Percentiles rank a stretch among this genome's conserved stretches.
These are phyloP conservation scores for Fusarium secorum DNA, from an alignment of 2,329 filamentous ascomycete genomes.

Conservation along the genomic window DNA sequence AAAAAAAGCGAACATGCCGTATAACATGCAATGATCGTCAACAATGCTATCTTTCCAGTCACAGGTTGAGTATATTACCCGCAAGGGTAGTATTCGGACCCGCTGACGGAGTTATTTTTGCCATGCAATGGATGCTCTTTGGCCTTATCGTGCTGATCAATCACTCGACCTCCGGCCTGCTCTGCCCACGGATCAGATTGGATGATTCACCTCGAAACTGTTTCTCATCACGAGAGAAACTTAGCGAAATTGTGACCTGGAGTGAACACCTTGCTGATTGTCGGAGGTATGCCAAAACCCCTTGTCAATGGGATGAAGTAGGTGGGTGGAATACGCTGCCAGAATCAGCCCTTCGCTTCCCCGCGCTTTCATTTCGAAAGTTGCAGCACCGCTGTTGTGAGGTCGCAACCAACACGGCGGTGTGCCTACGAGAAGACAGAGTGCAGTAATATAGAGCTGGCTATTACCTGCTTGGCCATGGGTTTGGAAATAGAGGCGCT, in stretches of 20 bases:
- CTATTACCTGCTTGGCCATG: conserved; percentile 23
- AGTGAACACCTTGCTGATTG: not conserved
- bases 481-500: conserved; percentile 27
- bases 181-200: not conserved
- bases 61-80: conserved; percentile 2
- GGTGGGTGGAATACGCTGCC: conserved; percentile 15
- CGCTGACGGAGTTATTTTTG: conserved; percentile 11
- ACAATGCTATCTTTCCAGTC: conserved; percentile 9
- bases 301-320: conserved; percentile 8
- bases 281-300: not conserved
- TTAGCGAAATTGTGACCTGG: not conserved
- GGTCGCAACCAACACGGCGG: conserved; percentile 33
- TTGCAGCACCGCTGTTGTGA: conserved; percentile 13
- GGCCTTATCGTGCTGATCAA: conserved; percentile 1
- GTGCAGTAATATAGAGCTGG: conserved; percentile 32
- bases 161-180: not conserved
- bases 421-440: conserved; percentile 28
- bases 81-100: conserved; percentile 18
- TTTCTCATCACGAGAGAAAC: not conserved
- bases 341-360: conserved; percentile 24
- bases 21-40: conserved; percentile 17
- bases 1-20: not conserved
- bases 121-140: conserved; percentile 4
- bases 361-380: conserved; percentile 19
- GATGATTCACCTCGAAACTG: not conserved